A percentile compares a stretch with the other conserved stretches of the same genome.
These are phyloP conservation scores for Aspergillus texensis DNA, from an alignment of 2,329 filamentous ascomycete species.

Conservation along the genomic window DNA sequence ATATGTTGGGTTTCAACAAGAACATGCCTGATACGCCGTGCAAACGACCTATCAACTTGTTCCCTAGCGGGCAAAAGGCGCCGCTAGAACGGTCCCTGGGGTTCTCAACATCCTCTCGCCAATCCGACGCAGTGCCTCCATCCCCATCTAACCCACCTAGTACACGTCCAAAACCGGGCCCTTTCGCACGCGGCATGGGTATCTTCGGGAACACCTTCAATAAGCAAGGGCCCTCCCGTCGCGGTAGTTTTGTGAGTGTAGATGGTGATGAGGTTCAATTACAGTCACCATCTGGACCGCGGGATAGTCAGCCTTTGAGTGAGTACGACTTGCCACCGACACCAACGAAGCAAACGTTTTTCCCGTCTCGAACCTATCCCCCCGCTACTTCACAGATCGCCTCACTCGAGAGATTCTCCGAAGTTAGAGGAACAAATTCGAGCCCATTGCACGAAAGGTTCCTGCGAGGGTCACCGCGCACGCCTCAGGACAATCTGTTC, in stretches of 20 bases:
- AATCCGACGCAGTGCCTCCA: slow-evolving; percentile 76
- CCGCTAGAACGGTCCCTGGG: slow-evolving; percentile 61
- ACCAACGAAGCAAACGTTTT: slow-evolving; percentile 70
- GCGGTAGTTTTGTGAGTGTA: slow-evolving; percentile 76
- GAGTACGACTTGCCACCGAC: slow-evolving; percentile 87
- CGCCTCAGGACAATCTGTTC: slow-evolving; percentile 73
- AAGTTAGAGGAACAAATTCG: slow-evolving; percentile 40
- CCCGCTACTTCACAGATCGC: slow-evolving; percentile 36
- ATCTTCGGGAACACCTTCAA: slow-evolving; percentile 63
- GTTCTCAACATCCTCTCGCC: slow-evolving; percentile 65
- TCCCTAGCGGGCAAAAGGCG: slow-evolving; percentile 63
- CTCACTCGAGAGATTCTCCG: slow-evolving; percentile 38
- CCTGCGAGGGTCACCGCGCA: slow-evolving; percentile 66
- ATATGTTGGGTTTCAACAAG: slow-evolving; percentile 57
- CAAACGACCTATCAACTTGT: slow-evolving; percentile 75
- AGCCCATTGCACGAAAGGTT: slow-evolving; percentile 63
- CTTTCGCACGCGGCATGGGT: slow-evolving; percentile 66
- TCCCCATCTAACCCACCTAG: slow-evolving; percentile 74
- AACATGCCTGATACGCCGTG: slow-evolving; percentile 93
- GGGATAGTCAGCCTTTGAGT: slow-evolving; percentile 59
- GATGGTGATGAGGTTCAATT: slow-evolving; percentile 74
- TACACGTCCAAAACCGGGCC: slow-evolving; percentile 64
- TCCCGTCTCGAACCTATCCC: slow-evolving; percentile 40
- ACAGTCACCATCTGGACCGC: slow-evolving; percentile 57
- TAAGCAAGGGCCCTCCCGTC: slow-evolving; percentile 53